Conservation (phyloP, 2,329 filamentous ascomycete species). For the Fusarium sp. region DNA sequence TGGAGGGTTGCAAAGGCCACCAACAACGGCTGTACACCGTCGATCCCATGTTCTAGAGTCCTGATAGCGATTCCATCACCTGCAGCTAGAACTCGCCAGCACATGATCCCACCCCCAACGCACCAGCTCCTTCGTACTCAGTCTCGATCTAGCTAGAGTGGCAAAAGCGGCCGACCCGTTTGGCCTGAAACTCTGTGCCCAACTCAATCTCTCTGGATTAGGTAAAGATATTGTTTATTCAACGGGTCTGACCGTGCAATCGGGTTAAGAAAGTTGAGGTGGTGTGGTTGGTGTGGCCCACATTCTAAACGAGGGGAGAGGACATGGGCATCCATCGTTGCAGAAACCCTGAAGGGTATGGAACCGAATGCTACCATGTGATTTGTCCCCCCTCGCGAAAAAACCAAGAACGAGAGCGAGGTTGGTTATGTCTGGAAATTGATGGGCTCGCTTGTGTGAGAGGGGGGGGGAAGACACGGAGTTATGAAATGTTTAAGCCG, state of each 20-base stretch:
- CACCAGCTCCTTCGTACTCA: neutral
- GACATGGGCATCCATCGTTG: neutral
- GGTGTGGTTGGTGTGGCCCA: neutral
- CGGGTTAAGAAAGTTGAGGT: neutral
- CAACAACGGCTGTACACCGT: neutral
- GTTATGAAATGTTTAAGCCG: neutral
- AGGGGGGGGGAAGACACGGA: neutral
- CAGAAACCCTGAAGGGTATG: neutral
- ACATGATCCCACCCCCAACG: neutral
- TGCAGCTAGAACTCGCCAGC: neutral
- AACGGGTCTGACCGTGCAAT: conserved; percentile 1
- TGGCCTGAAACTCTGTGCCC: neutral
- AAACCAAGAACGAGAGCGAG: neutral
- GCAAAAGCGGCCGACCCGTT: conserved; percentile 1
- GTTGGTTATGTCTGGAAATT: neutral
- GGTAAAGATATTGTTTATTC: conserved; percentile 13
- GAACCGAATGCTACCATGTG: conserved; percentile 2
- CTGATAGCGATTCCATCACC: neutral
- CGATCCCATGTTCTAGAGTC: neutral
- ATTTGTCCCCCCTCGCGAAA: neutral
- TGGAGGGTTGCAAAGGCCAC: neutral
- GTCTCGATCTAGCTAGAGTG: neutral
- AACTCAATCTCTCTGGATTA: conserved; percentile 9
- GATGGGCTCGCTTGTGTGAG: neutral
- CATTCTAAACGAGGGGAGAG: neutral